A percentile compares a stretch with the other conserved stretches of the same genome.
Evolutionary conservation across 2,329 filamentous ascomycete genomes (phyloP).

Genomic region (Verticillium nubilum): DNA sequence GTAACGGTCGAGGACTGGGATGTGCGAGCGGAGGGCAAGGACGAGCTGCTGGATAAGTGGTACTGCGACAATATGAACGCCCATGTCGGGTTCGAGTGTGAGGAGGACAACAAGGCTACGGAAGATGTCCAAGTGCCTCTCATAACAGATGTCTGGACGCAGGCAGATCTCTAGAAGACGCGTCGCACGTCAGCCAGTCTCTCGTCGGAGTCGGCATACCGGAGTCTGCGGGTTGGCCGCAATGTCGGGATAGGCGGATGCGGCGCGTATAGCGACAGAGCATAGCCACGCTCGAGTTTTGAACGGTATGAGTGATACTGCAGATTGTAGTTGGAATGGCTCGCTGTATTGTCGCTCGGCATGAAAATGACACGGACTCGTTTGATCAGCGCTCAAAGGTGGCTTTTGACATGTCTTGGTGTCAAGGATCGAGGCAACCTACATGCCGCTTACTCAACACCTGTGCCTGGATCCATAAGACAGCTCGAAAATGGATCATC

Average conservation of each 20-base stretch:
- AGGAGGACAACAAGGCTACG: conserved; percentile 1
- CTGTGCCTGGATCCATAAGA: too few species aligned
- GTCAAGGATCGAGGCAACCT: too few species aligned
- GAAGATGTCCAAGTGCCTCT: background rate
- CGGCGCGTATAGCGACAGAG: background rate
- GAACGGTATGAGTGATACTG: background rate
- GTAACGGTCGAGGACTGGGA: conserved; percentile 18
- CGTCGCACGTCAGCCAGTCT: background rate
- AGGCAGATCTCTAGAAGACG: background rate
- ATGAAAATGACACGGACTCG: too few species aligned
- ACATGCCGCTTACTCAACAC: background rate
- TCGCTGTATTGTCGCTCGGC: too few species aligned
- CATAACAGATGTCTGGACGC: background rate
- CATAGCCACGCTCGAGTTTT: background rate
- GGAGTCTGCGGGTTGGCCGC: too few species aligned
- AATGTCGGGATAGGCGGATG: background rate
- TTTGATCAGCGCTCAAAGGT: background rate
- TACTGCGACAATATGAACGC: conserved; percentile 21
- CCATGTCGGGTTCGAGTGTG: conserved; percentile 18
- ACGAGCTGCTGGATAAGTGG: conserved; percentile 15
- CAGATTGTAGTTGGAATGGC: background rate
- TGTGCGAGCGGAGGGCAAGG: conserved; percentile 12
- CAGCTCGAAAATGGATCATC: too few species aligned
- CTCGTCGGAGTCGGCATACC: background rate
- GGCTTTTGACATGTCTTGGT: background rate